A percentile compares a stretch with the other conserved stretches of the same genome.
Conservation (phyloP, 2,329 filamentous ascomycete genomes). For the Tolypocladium endophyticum region DNA sequence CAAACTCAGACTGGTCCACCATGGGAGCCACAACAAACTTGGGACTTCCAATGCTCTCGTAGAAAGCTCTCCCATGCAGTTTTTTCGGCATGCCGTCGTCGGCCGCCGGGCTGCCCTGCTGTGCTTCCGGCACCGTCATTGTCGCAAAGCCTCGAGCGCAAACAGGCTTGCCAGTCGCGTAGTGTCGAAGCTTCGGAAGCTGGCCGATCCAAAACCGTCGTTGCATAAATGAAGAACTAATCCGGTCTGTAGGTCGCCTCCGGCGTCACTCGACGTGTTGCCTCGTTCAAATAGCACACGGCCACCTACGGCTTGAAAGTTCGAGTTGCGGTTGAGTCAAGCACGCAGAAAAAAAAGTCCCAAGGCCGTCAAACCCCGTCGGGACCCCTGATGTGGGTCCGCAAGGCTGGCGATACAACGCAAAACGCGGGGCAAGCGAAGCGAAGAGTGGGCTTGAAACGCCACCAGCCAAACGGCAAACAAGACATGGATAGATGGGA, state of each 20-base stretch:
- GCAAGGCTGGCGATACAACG: background rate
- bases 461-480: background rate
- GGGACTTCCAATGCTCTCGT: slow-evolving; percentile 86
- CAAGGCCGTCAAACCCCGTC: background rate
- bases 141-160: slow-evolving; percentile 15
- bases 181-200: background rate
- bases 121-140: slow-evolving; percentile 15
- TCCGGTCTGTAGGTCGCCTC: background rate
- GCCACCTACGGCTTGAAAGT: background rate
- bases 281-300: background rate
- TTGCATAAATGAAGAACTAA: background rate
- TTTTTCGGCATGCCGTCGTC: slow-evolving; percentile 40
- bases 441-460: background rate
- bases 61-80: slow-evolving; percentile 79
- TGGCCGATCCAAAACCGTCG: background rate
- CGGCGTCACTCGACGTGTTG: background rate
- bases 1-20: slow-evolving; percentile 98
- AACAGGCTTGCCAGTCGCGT: background rate
- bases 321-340: background rate
- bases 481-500: background rate
- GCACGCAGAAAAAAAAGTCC: background rate
- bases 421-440: background rate
- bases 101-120: slow-evolving; percentile 7
- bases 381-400: background rate
- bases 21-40: slow-evolving; percentile 90